Percentiles rank a stretch among this genome's conserved stretches.
These are phyloP conservation scores for Cytospora leucostoma DNA, from an alignment of 2,329 filamentous ascomycete species.

Conservation along the genomic window DNA sequence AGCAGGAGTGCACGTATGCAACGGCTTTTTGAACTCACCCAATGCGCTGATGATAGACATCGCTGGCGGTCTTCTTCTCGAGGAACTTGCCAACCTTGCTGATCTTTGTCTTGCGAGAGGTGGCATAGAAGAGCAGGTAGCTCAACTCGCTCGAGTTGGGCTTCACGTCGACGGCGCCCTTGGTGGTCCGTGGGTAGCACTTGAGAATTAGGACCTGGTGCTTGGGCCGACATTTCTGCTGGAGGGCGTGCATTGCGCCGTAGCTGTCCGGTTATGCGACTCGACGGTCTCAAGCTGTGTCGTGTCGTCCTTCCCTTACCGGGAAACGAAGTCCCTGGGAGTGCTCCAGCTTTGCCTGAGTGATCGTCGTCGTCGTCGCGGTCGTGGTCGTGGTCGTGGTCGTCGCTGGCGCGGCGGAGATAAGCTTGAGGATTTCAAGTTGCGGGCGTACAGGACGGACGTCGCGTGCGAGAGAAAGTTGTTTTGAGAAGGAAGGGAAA, in stretches of 20 bases:
- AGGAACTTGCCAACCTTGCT: slow-evolving; percentile 94
- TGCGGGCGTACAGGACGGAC: background rate
- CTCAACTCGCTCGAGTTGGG: slow-evolving; percentile 96
- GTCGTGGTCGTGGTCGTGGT: background rate
- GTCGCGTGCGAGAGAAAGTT: background rate
- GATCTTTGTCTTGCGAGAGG: slow-evolving; percentile 90
- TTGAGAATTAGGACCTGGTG: slow-evolving; percentile 95
- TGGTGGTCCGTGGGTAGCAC: slow-evolving; percentile 92
- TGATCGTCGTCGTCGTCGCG: background rate
- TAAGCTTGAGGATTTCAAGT: background rate
- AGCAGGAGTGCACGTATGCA: background rate
- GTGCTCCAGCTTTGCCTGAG: background rate
- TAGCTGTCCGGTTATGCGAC: slow-evolving; percentile 1
- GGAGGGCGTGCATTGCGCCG: slow-evolving; percentile 62
- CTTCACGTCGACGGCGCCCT: slow-evolving; percentile 88
- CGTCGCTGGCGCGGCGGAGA: background rate
- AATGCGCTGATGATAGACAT: slow-evolving; percentile 86
- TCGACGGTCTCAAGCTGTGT: background rate
- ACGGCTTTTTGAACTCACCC: slow-evolving; percentile 62
- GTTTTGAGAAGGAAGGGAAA: background rate
- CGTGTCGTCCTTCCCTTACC: background rate
- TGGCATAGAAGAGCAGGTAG: slow-evolving; percentile 95
- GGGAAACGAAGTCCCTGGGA: background rate
- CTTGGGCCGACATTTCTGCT: slow-evolving; percentile 79
- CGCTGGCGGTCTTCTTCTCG: slow-evolving; percentile 88